phyloP scores from a whole-genome alignment of 2,329 filamentous ascomycete genomes.

The Ophiocordyceps australis region DNA sequence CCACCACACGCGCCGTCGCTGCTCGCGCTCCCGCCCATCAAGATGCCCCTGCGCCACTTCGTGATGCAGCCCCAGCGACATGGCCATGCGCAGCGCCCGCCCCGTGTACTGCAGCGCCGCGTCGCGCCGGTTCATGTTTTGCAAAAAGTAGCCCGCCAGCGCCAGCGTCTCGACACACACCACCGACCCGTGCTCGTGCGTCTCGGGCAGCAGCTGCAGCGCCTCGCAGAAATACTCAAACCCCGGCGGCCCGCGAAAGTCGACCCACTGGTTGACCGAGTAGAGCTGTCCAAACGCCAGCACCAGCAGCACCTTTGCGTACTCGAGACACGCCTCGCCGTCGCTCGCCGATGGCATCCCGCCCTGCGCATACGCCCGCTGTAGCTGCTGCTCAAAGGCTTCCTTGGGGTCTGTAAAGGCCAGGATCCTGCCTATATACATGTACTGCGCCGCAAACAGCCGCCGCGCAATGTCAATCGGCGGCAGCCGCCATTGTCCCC shows the following conservation, averaged over 20 bases:
- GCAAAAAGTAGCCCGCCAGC: conserved; percentile 36
- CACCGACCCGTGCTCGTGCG: conserved; percentile 34
- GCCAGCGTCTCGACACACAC: conserved; percentile 35
- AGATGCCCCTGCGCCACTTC: conserved; percentile 19
- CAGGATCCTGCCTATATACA: conserved; percentile 39
- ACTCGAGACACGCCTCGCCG: conserved; percentile 25
- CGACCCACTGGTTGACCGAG: conserved; percentile 35
- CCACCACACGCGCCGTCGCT: conserved; percentile 35
- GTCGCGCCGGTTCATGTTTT: conserved; percentile 35
- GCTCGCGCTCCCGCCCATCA: conserved; percentile 23
- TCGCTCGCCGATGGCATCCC: conserved; percentile 21
- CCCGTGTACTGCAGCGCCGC: conserved; percentile 36
- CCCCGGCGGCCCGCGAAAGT: conserved; percentile 31
- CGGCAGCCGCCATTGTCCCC: conserved; percentile 22
- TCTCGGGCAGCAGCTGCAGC: conserved; percentile 30
- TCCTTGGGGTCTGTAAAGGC: conserved; percentile 25
- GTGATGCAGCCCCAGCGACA: conserved; percentile 35
- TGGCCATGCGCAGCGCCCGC: conserved; percentile 35
- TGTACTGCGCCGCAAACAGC: conserved; percentile 31
- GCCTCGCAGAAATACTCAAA: conserved; percentile 35
- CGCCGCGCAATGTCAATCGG: conserved; percentile 30
- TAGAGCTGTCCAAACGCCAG: conserved; percentile 38
- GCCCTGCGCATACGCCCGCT: conserved; percentile 23
- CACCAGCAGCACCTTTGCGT: conserved; percentile 32
- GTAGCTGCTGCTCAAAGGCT: conserved; percentile 25